Percentiles rank a stretch among this genome's conserved stretches.
Conservation (phyloP, 192 early-diverging fungal genomes). For the Gryganskiella cystojenkinii region DNA sequence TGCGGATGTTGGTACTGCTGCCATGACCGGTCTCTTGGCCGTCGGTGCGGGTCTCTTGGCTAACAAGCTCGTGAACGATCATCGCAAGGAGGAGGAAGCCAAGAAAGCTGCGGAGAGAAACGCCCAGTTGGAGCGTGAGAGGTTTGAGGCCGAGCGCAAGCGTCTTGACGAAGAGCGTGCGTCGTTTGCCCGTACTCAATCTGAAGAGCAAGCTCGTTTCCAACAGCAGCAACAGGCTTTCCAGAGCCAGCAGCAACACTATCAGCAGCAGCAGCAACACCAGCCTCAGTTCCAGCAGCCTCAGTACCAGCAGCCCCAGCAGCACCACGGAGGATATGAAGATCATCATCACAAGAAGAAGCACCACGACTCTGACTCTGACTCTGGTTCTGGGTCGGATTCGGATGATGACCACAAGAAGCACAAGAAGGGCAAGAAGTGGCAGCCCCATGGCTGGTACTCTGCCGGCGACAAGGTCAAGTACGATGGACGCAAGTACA, state of each 20-base stretch:
- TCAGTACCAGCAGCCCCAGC: conserved; percentile 10
- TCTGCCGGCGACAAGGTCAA: conserved; percentile 61
- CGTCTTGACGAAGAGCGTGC: conserved; percentile 30
- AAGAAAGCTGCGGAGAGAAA: conserved; percentile 20
- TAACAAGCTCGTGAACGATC: conserved; percentile 55
- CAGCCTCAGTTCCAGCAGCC: neutral
- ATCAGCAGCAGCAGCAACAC: conserved; percentile 10
- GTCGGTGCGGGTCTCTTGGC: conserved; percentile 58
- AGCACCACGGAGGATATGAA: conserved; percentile 12
- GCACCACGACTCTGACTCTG: conserved; percentile 17
- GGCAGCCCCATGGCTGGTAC: conserved; percentile 58
- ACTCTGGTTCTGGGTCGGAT: conserved; percentile 11
- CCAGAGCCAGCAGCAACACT: conserved; percentile 13
- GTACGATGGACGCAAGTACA: conserved; percentile 55
- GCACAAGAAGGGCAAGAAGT: conserved; percentile 46
- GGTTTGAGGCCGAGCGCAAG: conserved; percentile 26
- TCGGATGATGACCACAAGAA: conserved; percentile 19
- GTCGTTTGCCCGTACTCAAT: conserved; percentile 2
- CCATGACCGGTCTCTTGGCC: conserved; percentile 52
- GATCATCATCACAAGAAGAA: conserved; percentile 17
- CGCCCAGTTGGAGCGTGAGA: conserved; percentile 19
- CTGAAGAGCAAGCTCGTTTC: conserved; percentile 5
- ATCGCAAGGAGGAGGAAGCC: conserved; percentile 40
- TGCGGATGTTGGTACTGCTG: conserved; percentile 50
- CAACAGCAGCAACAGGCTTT: conserved; percentile 23